Base-by-base conservation (phyloP, 768 basidiomycete species). In the Macrolepiota fuliginosa region DNA sequence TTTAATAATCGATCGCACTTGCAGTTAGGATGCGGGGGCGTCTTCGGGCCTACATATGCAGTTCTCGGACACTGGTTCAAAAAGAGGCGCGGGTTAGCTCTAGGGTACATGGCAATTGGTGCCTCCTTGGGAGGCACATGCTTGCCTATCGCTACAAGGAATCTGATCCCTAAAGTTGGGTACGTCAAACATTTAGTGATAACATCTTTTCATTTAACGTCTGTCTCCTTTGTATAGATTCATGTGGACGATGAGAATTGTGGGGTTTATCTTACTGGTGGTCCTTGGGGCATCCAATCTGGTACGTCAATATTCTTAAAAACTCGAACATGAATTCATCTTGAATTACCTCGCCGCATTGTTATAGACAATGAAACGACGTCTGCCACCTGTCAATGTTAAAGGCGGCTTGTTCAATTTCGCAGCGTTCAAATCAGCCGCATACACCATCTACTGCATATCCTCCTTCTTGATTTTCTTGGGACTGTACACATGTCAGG, bases 51-150 rank as follows among this genome's bases (percentile, higher is more conserved):
- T 0, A 81, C 85, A 2, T 71, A 84, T 6, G 83, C 83, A 1
- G 74, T 88, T 29, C 70, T 89, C 1, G 81, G 86, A 0, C 90
- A 91, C 68, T 92, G 90, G 90, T 92, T 91, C 75, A 81, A 83
- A 62, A 82, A 77, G 57, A 77, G 79, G 37, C 77, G 86, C 9
- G 81, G 83, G 0, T 60, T 87, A 0, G 89, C 87, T 0, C 79
- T 90, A 71, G 89, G 90, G 1, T 60, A 89, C 19, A 75, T 81
- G 12, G 87, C 91, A 0, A 74, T 85, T 12, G 89, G 91, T 0
- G 83, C 86, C 0, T 88, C 87, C 0, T 54, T 89, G 0, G 91
- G 91, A 2, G 90, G 91, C 7, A 85, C 84, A 0, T 54, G 89
- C 0, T 80, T 90, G 47, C 91, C 91, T 1, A 85, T 90, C 40